Conservation (phyloP, 148 eudicot genomes). For the Rhododendron griersonianum region DNA sequence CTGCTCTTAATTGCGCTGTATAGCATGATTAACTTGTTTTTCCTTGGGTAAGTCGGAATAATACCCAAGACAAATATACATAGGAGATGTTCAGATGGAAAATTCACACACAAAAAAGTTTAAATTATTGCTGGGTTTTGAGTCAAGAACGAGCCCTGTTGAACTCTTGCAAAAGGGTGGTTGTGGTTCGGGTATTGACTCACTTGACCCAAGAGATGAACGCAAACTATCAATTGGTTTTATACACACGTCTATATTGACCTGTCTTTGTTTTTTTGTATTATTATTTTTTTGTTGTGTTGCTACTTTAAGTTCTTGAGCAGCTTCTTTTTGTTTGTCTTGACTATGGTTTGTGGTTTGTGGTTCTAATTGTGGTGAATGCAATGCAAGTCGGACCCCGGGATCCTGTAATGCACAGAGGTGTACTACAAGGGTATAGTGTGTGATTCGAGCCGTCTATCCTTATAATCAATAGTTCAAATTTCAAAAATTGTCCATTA, state of each 20-base stretch:
- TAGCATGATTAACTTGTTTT: neutral
- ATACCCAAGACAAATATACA: neutral
- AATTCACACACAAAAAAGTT: neutral
- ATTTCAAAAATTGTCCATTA: too few relatives aligned
- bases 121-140: slow-evolving; percentile 5
- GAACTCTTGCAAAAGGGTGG: slow-evolving; percentile 22
- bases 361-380: neutral
- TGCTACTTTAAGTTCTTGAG: neutral
- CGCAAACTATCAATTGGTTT: slow-evolving; percentile 1
- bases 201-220: slow-evolving; percentile 20
- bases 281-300: neutral
- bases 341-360: neutral
- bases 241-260: neutral
- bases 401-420: too few relatives aligned
- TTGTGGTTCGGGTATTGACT: slow-evolving; percentile 80
- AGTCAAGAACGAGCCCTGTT: slow-evolving; percentile 79
- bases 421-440: neutral
- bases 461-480: too few relatives aligned
- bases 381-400: neutral
- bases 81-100: slow-evolving; percentile 1
- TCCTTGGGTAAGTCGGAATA: neutral
- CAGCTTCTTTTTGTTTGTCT: neutral
- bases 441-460: neutral
- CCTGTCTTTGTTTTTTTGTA: neutral
- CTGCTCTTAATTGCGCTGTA: slow-evolving; percentile 22